These are phyloP conservation scores for Penicillium malachiteum DNA, from an alignment of 495 filamentous ascomycete genomes.

Conservation along the genomic window DNA sequence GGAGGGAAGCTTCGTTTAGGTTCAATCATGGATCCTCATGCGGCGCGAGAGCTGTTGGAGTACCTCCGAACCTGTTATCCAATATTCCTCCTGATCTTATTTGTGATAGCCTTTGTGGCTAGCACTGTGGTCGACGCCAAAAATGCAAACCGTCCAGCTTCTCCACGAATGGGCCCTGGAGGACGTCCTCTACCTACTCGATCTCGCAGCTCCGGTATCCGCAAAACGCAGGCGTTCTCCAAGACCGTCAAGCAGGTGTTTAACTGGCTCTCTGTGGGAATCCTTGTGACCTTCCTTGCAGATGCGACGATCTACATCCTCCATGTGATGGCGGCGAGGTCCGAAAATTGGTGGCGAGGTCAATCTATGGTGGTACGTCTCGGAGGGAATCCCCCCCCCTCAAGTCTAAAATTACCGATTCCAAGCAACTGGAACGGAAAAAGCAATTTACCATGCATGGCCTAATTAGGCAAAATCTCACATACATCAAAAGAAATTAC, in stretches of 20 bases:
- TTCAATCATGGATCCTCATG: constrained; percentile 36
- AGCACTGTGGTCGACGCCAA: constrained; percentile 59
- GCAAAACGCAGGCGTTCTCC: constrained; percentile 51
- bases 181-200: constrained; percentile 75
- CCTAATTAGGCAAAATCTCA: no score
- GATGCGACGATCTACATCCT: constrained; percentile 72
- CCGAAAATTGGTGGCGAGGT: constrained; percentile 87
- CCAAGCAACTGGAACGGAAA: not conserved
- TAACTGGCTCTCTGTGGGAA: constrained; percentile 65
- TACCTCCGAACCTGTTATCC: constrained; percentile 63
- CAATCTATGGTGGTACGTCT: constrained; percentile 75
- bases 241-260: constrained; percentile 64
- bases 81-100: constrained; percentile 65
- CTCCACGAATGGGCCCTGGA: constrained; percentile 60
- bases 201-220: constrained; percentile 38
- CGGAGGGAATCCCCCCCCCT: not conserved
- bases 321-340: constrained; percentile 65
- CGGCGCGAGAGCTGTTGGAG: constrained; percentile 46
- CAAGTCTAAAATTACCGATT: not conserved
- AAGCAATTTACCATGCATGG: not conserved
- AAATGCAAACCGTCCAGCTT: constrained; percentile 37
- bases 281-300: constrained; percentile 70
- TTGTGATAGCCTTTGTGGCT: constrained; percentile 61
- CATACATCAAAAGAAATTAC: not conserved
- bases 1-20: constrained; percentile 10